Conservation (phyloP, 2,329 filamentous ascomycete genomes). For the Xylariaceae sp. region DNA sequence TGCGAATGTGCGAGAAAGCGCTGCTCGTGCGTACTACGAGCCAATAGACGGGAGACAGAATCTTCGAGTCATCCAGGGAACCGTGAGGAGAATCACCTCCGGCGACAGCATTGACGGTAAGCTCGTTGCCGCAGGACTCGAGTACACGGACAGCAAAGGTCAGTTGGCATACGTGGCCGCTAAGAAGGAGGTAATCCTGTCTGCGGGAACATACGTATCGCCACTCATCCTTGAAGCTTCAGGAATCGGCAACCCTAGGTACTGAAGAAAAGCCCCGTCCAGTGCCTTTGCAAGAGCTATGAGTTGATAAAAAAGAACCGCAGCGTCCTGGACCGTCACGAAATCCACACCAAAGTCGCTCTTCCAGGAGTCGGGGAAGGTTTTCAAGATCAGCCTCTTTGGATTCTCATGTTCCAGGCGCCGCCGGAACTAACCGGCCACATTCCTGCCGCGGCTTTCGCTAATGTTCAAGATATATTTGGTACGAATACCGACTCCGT, state of each 20-base stretch:
- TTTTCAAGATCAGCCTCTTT: constrained; percentile 47
- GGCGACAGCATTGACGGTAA: constrained; percentile 2
- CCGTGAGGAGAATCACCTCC: constrained; percentile 31
- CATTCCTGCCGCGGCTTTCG: constrained; percentile 31
- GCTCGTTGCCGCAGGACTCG: constrained; percentile 31
- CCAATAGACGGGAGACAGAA: constrained; percentile 34
- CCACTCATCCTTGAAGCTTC: constrained; percentile 49
- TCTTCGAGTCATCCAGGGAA: constrained; percentile 35
- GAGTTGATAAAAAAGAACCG: constrained; percentile 6
- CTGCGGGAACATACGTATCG: constrained; percentile 45
- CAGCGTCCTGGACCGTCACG: constrained; percentile 35
- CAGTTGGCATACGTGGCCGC: constrained; percentile 32
- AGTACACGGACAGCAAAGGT: constrained; percentile 34
- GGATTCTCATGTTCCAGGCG: constrained; percentile 25
- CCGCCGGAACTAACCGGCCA: constrained; percentile 17
- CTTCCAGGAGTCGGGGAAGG: constrained; percentile 49
- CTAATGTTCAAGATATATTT: constrained; percentile 33
- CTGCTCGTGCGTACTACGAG: constrained; percentile 38
- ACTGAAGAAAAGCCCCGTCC: neutral
- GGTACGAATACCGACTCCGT: constrained; percentile 25
- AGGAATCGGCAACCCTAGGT: constrained; percentile 41
- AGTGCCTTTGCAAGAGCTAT: neutral
- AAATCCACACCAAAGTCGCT: constrained; percentile 39
- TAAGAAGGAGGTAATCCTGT: constrained; percentile 42
- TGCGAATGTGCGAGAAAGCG: constrained; percentile 34